These are phyloP conservation scores for Phragmites australis DNA, from an alignment of 176 grass and related monocot species.

Conservation along the genomic window DNA sequence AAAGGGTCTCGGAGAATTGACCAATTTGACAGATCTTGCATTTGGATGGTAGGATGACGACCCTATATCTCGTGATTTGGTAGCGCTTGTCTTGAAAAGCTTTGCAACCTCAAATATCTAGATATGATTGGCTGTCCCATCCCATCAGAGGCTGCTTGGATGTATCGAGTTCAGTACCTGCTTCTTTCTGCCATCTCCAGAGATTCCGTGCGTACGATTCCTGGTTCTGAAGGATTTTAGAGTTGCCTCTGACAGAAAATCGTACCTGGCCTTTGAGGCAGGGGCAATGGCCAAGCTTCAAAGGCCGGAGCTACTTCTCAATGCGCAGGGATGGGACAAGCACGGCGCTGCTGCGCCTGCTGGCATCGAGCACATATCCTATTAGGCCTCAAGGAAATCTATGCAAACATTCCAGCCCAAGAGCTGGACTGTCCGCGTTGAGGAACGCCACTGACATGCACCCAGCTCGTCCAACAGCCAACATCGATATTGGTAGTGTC, in stretches of 20 bases:
- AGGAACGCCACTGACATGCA: background rate
- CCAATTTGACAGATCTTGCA: background rate
- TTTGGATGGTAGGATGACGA: background rate
- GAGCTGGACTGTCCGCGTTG: background rate
- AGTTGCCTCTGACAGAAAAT: background rate
- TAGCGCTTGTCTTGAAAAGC: background rate
- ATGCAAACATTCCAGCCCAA: background rate
- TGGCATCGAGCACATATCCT: background rate
- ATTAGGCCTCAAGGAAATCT: background rate
- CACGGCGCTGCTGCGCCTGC: background rate
- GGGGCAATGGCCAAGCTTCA: background rate
- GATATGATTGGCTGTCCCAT: accelerated
- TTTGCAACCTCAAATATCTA: background rate
- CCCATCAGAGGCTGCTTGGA: background rate
- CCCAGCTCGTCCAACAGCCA: background rate
- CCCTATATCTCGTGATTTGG: background rate
- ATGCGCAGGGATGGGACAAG: background rate
- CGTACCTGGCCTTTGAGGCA: background rate
- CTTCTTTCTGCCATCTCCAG: background rate
- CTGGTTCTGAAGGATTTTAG: background rate
- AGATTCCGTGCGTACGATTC: background rate
- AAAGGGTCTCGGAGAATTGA: background rate
- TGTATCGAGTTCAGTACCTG: background rate
- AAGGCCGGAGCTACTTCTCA: background rate
- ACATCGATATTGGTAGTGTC: background rate